These are phyloP conservation scores for Stipa capillata DNA, from an alignment of 176 grass and related monocot species.

Conservation along the genomic window DNA sequence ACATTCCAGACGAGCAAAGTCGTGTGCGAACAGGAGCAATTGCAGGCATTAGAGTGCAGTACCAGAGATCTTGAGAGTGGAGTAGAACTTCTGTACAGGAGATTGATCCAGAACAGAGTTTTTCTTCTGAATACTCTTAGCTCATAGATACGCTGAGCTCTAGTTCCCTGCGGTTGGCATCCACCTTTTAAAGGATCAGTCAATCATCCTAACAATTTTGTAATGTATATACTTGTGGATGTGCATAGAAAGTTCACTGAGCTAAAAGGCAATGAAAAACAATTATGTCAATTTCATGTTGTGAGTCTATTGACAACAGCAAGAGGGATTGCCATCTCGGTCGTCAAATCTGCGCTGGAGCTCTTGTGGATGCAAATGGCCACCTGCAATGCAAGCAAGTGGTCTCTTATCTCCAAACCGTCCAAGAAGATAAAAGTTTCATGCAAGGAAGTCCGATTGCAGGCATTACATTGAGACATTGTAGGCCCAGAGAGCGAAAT, in stretches of 20 bases:
- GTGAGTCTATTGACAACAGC: not conserved
- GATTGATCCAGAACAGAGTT: conserved; percentile 38
- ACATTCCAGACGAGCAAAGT: conserved; percentile 18
- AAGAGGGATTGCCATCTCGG: conserved; percentile 16
- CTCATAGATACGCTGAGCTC: not conserved
- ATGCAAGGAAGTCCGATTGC: too few relatives aligned
- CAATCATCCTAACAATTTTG: conserved; percentile 11
- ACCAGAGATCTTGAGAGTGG: conserved; percentile 26
- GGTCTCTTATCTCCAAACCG: conserved; percentile 31
- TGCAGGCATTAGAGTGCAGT: conserved; percentile 26
- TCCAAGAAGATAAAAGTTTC: conserved; percentile 24
- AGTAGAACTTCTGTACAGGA: conserved; percentile 18
- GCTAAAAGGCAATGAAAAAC: not conserved
- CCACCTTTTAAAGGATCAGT: conserved; percentile 30
- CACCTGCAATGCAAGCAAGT: conserved; percentile 24
- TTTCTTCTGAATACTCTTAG: conserved; percentile 35
- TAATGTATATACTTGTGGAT: not conserved
- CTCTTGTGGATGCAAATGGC: conserved; percentile 21
- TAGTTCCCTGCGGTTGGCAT: conserved; percentile 5
- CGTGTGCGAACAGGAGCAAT: conserved; percentile 4
- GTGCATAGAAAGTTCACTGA: not conserved
- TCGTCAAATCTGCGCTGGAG: conserved; percentile 17
- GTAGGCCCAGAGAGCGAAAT: conserved; percentile 16
- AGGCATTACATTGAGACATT: conserved; percentile 29
- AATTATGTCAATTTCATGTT: not conserved